Evolutionary conservation across 2,329 filamentous ascomycete species (phyloP), one percentile per base, ranked within the genome.

Genomic region (Aureobasidium lini): DNA sequence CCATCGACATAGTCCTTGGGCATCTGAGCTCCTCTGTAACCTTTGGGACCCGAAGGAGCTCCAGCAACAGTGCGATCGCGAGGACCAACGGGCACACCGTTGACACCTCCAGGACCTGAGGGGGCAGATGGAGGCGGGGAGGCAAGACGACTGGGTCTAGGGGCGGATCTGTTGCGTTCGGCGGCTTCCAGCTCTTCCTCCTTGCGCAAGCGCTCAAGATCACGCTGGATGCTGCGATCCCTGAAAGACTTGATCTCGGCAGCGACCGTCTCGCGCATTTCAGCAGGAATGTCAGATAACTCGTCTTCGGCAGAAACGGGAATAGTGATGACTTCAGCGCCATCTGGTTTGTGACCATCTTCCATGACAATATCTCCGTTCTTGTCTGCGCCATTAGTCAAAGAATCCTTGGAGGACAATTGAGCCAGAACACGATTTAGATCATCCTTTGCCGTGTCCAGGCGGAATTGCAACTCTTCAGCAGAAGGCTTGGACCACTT

Each of bases 251-350:
- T 86, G 67, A 99, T 99, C 71, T 99, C 95, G 60, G 87, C 87
- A 0, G 94, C 90, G 15, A 99, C 94, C 0, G 90, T 92, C 70
- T 95, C 94, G 28, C 94, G 86, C 90, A 96, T 95, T 70, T 97
- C 94, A 0, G 90, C 87, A 0, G 94, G 94, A 49, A 99, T 96
- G 68, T 99, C 94, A 18, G 92, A 87, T 46, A 99, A 79, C 69
- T 99, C 94, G 69, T 99, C 95, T 63, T 99, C 94, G 15, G 67
- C 84, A 1, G 87, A 85, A 34, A 96, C 81, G 4, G 91, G 87
- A 61, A 97, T 95, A 60, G 92, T 96, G 64, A 95, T 87, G 40
- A 96, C 87, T 72, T 96, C 91, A 6, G 90, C 85, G 84, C 83
- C 42, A 75, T 74, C 36, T 85, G 84, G 40, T 84, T 84, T 50